phyloP scores from a whole-genome alignment of 2,329 filamentous ascomycete genomes.

The Pyrenochaeta sp. region DNA sequence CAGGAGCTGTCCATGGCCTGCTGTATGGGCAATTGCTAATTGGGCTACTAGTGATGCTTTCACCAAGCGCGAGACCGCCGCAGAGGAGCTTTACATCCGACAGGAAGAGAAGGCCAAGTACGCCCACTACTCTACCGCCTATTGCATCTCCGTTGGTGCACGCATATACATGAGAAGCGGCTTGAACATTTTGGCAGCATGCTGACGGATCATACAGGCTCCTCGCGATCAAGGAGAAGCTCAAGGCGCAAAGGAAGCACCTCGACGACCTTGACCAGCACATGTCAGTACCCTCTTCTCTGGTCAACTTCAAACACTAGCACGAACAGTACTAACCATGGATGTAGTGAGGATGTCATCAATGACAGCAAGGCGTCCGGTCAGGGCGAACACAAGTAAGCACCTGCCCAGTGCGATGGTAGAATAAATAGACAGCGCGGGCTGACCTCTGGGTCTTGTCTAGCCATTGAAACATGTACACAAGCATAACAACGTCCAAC shows the following conservation, averaged over 20 bases:
- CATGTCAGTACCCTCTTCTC: slow-evolving; percentile 68
- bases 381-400: slow-evolving; percentile 67
- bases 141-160: slow-evolving; percentile 1
- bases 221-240: slow-evolving; percentile 71
- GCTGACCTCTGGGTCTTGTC: slow-evolving; percentile 27
- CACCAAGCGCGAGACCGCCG: slow-evolving; percentile 87
- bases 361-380: slow-evolving; percentile 68
- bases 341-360: slow-evolving; percentile 76
- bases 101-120: slow-evolving; percentile 89
- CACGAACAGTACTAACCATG: slow-evolving; percentile 21
- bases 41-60: slow-evolving; percentile 77
- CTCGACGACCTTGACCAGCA: slow-evolving; percentile 85
- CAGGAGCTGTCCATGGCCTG: not conserved
- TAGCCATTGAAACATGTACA: slow-evolving; percentile 19
- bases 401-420: slow-evolving; percentile 18
- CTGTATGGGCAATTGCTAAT: slow-evolving; percentile 12
- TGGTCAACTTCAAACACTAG: not conserved
- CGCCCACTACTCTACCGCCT: slow-evolving; percentile 18
- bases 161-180: not conserved
- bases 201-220: slow-evolving; percentile 60
- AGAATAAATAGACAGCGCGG: slow-evolving; percentile 27
- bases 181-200: not conserved
- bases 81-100: slow-evolving; percentile 84
- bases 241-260: slow-evolving; percentile 81
- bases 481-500: not conserved